Evolutionary conservation across 139 green algal species (phyloP).

Genomic region (Chlorella vulgaris): DNA sequence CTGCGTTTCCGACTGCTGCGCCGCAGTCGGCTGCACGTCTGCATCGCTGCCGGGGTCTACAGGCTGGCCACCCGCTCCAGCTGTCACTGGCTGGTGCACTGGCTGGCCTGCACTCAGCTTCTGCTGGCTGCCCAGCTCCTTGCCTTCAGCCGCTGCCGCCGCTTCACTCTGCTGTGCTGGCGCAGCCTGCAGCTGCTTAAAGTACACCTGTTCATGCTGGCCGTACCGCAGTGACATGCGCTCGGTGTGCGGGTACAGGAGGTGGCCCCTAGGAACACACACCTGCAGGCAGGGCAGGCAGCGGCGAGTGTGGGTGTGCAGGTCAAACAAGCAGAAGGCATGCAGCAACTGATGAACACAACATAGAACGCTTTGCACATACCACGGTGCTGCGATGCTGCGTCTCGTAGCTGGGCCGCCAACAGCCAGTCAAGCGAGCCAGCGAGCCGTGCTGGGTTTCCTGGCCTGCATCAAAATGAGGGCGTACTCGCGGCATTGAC

Average conservation of each 20-base stretch:
- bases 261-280: background rate
- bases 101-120: too few relatives aligned
- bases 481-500: too few relatives aligned
- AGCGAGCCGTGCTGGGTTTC: background rate
- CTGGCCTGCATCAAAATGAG: background rate
- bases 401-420: background rate
- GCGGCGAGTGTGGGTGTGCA: background rate
- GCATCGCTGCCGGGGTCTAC: too few relatives aligned
- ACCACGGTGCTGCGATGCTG: background rate
- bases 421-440: background rate
- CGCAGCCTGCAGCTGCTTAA: background rate
- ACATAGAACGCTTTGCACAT: background rate
- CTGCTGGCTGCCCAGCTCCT: background rate
- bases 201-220: background rate
- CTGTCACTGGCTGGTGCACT: background rate
- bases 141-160: background rate
- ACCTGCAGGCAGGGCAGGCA: background rate
- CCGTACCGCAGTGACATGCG: background rate
- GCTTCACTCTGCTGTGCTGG: background rate
- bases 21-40: background rate
- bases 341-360: background rate
- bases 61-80: too few relatives aligned
- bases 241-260: background rate
- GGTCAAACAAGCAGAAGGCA: background rate
- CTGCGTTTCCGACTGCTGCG: background rate